phyloP scores from a whole-genome alignment of 768 basidiomycete species.

The Sistotremastrum suecicum region DNA sequence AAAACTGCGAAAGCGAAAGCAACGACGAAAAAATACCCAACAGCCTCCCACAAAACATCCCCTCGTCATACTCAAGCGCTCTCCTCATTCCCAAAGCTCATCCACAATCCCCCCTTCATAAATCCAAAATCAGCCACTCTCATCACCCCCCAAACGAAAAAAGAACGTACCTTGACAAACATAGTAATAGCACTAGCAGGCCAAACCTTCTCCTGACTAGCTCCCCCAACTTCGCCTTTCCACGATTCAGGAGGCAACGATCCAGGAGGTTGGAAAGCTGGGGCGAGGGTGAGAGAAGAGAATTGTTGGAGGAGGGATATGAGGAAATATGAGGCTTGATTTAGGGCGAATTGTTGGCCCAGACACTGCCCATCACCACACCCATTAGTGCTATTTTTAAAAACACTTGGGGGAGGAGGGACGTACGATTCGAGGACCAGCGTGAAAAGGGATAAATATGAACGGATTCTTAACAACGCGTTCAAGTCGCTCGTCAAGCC shows the following conservation, averaged over 20 bases:
- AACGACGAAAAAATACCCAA: no score
- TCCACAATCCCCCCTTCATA: no score
- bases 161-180: constrained; percentile 6
- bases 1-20: no score
- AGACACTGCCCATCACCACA: constrained; percentile 5
- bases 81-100: no score
- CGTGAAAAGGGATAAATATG: constrained; percentile 13
- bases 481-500: constrained; percentile 14
- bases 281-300: constrained; percentile 7
- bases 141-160: no score
- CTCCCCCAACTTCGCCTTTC: constrained; percentile 4
- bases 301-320: constrained; percentile 12
- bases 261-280: constrained; percentile 8
- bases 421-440: constrained; percentile 8
- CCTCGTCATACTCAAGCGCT: no score
- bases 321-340: constrained; percentile 13
- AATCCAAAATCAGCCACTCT: no score
- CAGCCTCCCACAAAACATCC: no score
- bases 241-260: constrained; percentile 8
- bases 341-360: constrained; percentile 18
- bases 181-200: constrained; percentile 8
- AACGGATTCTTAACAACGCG: constrained; percentile 7
- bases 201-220: constrained; percentile 7
- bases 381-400: not conserved
- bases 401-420: not conserved